phyloP scores from a whole-genome alignment of 1,139 yeast species.

The Tardiomyces blankii region DNA sequence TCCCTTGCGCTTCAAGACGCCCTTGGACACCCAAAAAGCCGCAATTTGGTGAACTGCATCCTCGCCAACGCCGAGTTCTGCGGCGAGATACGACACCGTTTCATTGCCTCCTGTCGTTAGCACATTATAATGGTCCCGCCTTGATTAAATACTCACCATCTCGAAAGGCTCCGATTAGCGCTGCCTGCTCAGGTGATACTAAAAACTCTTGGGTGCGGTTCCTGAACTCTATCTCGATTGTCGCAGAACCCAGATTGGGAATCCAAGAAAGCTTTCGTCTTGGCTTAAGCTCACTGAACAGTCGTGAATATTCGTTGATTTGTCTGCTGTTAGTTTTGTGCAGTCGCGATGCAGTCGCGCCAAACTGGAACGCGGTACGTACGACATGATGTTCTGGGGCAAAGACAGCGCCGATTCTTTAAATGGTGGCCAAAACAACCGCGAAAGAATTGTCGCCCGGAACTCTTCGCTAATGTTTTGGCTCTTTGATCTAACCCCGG shows the following conservation, averaged over 20 bases:
- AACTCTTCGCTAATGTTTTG: constrained; percentile 4
- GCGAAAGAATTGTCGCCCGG: constrained; percentile 25
- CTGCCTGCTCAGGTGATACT: neutral
- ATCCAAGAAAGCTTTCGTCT: neutral
- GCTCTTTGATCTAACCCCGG: constrained; percentile 14
- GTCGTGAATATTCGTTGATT: constrained; percentile 16
- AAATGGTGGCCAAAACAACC: constrained; percentile 40
- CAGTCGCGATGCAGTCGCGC: neutral
- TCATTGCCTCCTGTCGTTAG: neutral
- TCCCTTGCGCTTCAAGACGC: constrained; percentile 32
- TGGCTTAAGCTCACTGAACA: constrained; percentile 9
- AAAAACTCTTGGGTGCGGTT: neutral
- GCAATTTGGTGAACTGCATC: constrained; percentile 16
- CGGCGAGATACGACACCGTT: neutral
- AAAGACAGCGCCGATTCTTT: constrained; percentile 33
- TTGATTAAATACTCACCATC: neutral
- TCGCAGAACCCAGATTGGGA: neutral
- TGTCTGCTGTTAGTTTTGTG: constrained; percentile 16
- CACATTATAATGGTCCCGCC: too few relatives aligned
- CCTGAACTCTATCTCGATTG: neutral
- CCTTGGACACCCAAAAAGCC: constrained; percentile 46
- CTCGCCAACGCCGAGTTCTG: constrained; percentile 3
- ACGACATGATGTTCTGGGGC: constrained; percentile 33
- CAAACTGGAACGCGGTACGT: constrained; percentile 19
- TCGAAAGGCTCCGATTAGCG: neutral